Evolutionary conservation across 495 filamentous ascomycete species (phyloP), one percentile per base, ranked within the genome.

Genomic region (Schizothecium vesticola): DNA sequence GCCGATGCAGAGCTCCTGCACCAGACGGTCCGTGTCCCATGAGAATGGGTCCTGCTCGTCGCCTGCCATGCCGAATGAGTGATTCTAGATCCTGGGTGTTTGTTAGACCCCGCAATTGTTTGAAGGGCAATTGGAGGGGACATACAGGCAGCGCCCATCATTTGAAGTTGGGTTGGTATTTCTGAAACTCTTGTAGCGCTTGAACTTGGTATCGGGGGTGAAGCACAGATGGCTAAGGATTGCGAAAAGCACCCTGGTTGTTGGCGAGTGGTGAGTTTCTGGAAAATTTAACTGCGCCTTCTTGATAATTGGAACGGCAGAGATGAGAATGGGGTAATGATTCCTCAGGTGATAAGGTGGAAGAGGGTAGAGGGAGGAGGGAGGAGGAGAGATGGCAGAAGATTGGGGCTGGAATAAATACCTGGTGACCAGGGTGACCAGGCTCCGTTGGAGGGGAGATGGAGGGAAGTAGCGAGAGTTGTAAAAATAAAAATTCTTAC

Each of bases 11-110:
- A 94, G 76, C 63, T 89, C 88, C 13, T 76, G 74, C 0, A 91
- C 84, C 2, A 93, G 85, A 36, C 87, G 81, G 23, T 92, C 88
- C 24, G 89, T 80, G 24, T 80, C 80, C 91, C 91, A 94, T 69
- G 86, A 75, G 69, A 86, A 86, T 1, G 91, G 91, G 70, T 93
- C 91, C 51, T 78, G 61, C 22, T 67, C 59, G n/a, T 73, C 68
- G 10, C 61, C 70, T 28, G 64, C 72, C 77, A 77, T 77, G 13
- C 0, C 69, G 33, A 21, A 67, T 28, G 26, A 29, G 10, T 16
- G 56, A 7, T 56, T 9, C 8, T 22, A 19, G 5, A 51, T 51
- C 19, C 43, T 51, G 43, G 16, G 43, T 8, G 43, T 51, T 51
- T 51, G 43, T 51, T n/a, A 51, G 19, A 51, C 3, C 19, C 16